phyloP scores from a whole-genome alignment of 1,284 basidiomycete species.

The Naganishia liquefaciens region DNA sequence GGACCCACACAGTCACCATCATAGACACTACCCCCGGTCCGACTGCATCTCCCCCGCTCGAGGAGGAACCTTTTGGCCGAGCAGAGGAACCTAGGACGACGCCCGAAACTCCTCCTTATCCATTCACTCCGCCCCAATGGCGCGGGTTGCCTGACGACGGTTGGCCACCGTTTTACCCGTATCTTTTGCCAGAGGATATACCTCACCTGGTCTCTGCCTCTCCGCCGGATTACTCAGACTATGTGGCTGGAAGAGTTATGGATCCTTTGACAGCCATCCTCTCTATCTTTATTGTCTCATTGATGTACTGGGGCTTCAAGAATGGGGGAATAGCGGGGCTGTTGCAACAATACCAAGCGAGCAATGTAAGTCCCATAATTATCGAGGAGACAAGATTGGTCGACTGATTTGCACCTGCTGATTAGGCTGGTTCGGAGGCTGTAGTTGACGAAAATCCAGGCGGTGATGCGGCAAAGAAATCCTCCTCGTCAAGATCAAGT shows the following conservation, averaged over 20 bases:
- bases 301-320: constrained; percentile 31
- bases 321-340: neutral
- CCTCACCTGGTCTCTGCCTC: constrained; percentile 16
- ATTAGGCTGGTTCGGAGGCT: neutral
- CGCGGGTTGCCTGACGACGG: too few species aligned
- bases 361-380: neutral
- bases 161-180: constrained; percentile 7
- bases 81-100: too few species aligned
- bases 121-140: too few species aligned
- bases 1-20: constrained; percentile 17
- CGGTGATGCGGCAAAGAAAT: constrained; percentile 7
- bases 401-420: too few species aligned
- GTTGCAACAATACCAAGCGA: neutral
- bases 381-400: neutral
- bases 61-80: too few species aligned
- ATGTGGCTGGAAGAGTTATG: constrained; percentile 23
- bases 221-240: neutral
- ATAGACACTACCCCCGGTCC: too few species aligned
- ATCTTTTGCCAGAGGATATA: neutral
- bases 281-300: constrained; percentile 20
- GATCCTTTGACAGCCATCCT: constrained; percentile 27
- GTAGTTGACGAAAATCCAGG: neutral
- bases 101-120: too few species aligned
- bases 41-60: too few species aligned
- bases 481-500: constrained; percentile 7